Evolutionary conservation across 768 basidiomycete species (phyloP), one percentile per base, ranked within the genome.

Genomic region (Suillus ampliporus): DNA sequence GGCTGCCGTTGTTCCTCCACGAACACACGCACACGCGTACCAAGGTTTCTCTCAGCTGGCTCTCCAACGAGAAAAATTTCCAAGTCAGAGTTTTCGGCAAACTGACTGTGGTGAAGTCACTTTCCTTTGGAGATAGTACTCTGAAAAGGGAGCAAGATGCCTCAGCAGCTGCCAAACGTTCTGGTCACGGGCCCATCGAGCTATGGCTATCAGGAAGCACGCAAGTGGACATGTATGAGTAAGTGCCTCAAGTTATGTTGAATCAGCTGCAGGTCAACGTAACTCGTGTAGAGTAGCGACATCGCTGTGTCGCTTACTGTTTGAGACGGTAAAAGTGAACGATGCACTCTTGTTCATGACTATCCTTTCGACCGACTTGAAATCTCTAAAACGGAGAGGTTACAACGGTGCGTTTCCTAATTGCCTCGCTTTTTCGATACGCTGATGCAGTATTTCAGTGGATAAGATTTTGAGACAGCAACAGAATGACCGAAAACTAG

Each of bases 261-360:
- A 28, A 56, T 46, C 61, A 61, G 19, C 13, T 21, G 61, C 60
- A 61, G 50, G 19, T 23, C 28, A 63, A 43, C 41, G 43, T 67
- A 17, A 59, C 37, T 38, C 61, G 19, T 60, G 51, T 54, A 96
- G 95, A 74, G 89, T 99, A 15, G 90, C 97, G 0, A 89, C 88
- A 1, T 90, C 92, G 1, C 78, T 99, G 35, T 94, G 93, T 72
- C 87, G 88, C 19, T 72, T 91, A 8, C 75, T 97, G 35, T 92
- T 98, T 65, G 85, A 90, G 60, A 82, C 86, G 9, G 88, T 88
- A 2, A 90, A 91, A 74, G 85, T 89, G 28, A 94, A 95, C 70
- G 97, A 99, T 72, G 86, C 92, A 0, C 80, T 99, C 8, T 73
- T 99, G 9, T 90, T 99, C 67, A 92, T 94, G 86, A 97, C 95